Evolutionary conservation across 1,139 yeast species (phyloP).

Genomic region (Geotrichum phurueaensis): DNA sequence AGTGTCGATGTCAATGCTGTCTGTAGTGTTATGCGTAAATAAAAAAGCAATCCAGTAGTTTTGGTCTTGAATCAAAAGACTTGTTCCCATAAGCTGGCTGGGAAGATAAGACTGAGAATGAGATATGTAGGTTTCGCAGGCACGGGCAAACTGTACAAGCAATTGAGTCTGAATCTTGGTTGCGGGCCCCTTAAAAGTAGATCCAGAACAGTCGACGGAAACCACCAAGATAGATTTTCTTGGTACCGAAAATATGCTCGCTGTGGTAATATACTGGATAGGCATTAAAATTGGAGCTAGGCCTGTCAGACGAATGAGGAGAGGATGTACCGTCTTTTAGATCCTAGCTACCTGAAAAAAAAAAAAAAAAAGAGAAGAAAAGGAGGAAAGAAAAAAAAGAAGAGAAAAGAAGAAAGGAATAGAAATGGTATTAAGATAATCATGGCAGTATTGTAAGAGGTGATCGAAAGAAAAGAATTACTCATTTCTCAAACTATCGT

Average conservation of each 20-base stretch:
- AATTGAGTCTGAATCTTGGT: not conserved
- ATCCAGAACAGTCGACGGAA: constrained; percentile 1
- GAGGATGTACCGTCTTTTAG: not conserved
- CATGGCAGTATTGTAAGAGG: not conserved
- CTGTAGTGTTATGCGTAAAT: constrained; percentile 41
- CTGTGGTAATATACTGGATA: not conserved
- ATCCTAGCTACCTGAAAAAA: not conserved
- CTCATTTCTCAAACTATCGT: not conserved
- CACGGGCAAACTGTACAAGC: constrained; percentile 43
- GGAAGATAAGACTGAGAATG: constrained; percentile 41
- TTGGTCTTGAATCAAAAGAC: constrained; percentile 42
- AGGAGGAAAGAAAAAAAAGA: not conserved
- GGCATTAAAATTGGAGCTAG: not conserved
- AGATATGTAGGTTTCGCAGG: constrained; percentile 44
- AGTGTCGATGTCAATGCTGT: constrained; percentile 22
- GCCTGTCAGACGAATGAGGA: not conserved
- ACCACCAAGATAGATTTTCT: not conserved
- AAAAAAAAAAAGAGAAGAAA: not conserved
- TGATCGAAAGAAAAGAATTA: not conserved
- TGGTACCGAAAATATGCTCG: not conserved
- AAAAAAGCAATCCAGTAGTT: constrained; percentile 51
- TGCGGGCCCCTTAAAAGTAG: not conserved
- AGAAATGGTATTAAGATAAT: not conserved
- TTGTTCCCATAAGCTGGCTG: constrained; percentile 46
- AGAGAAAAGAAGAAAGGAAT: not conserved